Evolutionary conservation across 169 alveolate species (phyloP), one percentile per base, ranked within the genome.

Genomic region (Cryptosporidium ryanae): DNA sequence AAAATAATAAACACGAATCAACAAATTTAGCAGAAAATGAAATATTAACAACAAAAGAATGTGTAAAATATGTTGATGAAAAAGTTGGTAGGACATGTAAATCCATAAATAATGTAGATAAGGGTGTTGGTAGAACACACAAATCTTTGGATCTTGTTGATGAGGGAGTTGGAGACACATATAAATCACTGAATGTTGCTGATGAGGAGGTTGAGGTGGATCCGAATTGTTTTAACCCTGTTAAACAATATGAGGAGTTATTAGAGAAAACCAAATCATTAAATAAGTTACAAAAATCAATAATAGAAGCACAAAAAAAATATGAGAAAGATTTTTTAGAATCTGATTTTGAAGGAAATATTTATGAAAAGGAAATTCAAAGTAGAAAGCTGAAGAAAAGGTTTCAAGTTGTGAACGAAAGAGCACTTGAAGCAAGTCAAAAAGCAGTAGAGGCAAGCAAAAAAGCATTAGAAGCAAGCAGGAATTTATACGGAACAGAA

Each of bases 391-490:
- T 25, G 12, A 32, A 25, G 8, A 68, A 12, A 0, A 4, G 27
- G 2, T 52, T n/a, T 52, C 67, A 66, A 29, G 21, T 68, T 23
- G 83, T 54, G 12, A 68, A 68, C 34, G 55, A 68, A 68, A 68
- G 52, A 38, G 83, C 83, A 2, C 54, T 68, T 25, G 83, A 61
- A 2, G 87, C 71, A 2, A 76, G 87, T 8, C 18, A 55, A 76
- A 76, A 76, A 32, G 71, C 71, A 10, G 48, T 76, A 7, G 87
- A 76, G 27, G 71, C 87, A 6, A 76, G 71, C 63, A 76, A 38
- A 38, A 59, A 59, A 17, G 76, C 71, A 18, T 38, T 59, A 32
- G 87, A 55, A 48, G 87, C 87, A 2, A 61, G 68, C 38, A 76
- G 63, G 2, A 49, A 59, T 34, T 55, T 68, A 13, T 68, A 68